Evolutionary conservation across 371 early-diverging fungal genomes (phyloP), one percentile per base, ranked within the genome.

Genomic region (Mucor irregularis): DNA sequence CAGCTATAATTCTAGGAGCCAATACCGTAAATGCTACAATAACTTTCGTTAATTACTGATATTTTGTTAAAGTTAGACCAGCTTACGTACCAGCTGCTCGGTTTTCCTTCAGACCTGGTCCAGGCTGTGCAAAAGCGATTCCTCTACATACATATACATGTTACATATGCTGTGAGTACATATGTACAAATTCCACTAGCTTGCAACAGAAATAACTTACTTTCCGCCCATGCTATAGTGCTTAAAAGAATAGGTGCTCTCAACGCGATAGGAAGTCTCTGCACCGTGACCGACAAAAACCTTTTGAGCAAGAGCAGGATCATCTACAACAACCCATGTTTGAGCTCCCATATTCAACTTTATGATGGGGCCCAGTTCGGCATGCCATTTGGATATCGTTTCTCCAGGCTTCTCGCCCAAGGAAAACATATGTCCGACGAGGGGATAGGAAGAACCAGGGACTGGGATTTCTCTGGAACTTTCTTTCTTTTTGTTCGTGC

Each of bases 251-350:
- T 30, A 58, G 4, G 11, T 19, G 2, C 33, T 10, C 13, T 63
- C 33, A 31, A 53, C 44, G 16, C 64, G 24, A 16, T 28, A 39
- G 5, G 64, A 53, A 0, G 58, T 34, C 17, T 48, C 31, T 11
- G 38, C 45, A 25, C 64, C 64, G 17, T 44, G 22, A 1, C 26
- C 43, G n/a, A 63, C 58, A 53, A 63, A 49, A 1, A 63, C 49
- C 29, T 63, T 50, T 7, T 63, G 64, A 7, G 64, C 64, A 6
- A 63, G 29, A 1, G 17, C 22, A n/a, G 64, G 58, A 44, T 58
- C 58, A 39, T 34, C 26, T 1, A 63, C 40, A 16, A 49, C 31
- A 16, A 63, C 33, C 58, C 58, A 63, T 9, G 39, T 37, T 5
- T 53, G 58, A 3, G 21, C 26, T n/a, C 64, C 64, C 48, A 63